phyloP scores from a whole-genome alignment of 2,329 filamentous ascomycete species.

The Pseudocercospora macadamiae region DNA sequence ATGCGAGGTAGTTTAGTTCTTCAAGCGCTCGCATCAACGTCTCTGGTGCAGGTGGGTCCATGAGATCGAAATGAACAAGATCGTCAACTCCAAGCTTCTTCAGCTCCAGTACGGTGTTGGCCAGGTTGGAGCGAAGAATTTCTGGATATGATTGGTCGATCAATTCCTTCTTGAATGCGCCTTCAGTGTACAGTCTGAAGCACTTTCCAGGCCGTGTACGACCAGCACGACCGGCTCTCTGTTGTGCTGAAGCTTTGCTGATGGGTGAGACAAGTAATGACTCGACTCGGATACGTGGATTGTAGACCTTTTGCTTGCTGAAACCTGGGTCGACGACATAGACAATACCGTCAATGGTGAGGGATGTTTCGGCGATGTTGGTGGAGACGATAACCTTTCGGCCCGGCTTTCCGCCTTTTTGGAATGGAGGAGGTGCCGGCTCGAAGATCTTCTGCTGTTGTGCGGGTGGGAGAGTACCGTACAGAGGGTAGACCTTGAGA shows the following conservation, averaged over 20 bases:
- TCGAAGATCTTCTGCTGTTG: constrained; percentile 91
- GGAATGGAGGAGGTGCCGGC: constrained; percentile 73
- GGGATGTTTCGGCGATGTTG: constrained; percentile 95
- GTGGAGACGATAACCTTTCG: constrained; percentile 93
- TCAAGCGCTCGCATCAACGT: constrained; percentile 97
- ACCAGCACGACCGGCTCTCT: constrained; percentile 97
- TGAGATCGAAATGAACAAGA: constrained; percentile 95
- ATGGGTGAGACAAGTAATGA: constrained; percentile 97
- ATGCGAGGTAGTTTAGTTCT: constrained; percentile 95
- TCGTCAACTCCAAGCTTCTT: constrained; percentile 97
- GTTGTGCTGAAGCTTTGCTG: constrained; percentile 94
- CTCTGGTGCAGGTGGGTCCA: constrained; percentile 97
- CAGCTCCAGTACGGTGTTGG: constrained; percentile 91
- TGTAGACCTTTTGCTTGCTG: constrained; percentile 99
- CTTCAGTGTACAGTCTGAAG: constrained; percentile 94
- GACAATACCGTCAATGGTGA: constrained; percentile 98
- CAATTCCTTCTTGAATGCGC: constrained; percentile 94
- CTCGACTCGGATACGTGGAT: constrained; percentile 93
- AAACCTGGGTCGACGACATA: constrained; percentile 99
- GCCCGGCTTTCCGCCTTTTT: constrained; percentile 79
- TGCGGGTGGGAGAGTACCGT: constrained; percentile 86
- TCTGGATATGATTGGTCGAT: constrained; percentile 98
- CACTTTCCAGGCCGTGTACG: constrained; percentile 98
- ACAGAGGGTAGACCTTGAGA: constrained; percentile 87
- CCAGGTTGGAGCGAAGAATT: constrained; percentile 89